Base-by-base conservation (phyloP, 768 basidiomycete species). In the Termitomyces sp. region DNA sequence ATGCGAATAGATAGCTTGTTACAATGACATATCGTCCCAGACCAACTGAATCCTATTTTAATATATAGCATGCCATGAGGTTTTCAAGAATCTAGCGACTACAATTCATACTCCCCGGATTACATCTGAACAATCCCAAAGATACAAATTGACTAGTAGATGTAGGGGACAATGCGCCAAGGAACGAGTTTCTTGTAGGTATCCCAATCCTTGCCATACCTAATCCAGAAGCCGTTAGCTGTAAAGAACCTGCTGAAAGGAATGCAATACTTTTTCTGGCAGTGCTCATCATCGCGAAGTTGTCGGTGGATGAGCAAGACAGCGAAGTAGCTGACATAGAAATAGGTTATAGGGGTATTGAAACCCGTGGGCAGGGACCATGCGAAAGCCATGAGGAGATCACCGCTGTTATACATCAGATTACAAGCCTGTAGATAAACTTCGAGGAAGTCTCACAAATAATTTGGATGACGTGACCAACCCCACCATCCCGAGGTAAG, bases 401-500 rank as follows among this genome's bases (percentile, higher is more conserved):
- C 62, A 31, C 62, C 62, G 22, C 62, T 63, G 39, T 16, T 3
- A 16, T 20, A 28, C 1, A 7, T 49, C 13, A 58, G 54, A 45
- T 39, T 39, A 13, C 6, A 20, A 7, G 36, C 7, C 16, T 26
- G n/a, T 3, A 48, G 36, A 48, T 22, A 33, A 16, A 34, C 31
- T 41, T 24, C 31, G 8, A 28, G 41, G 20, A 37, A 56, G 49
- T 72, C 83, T 55, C 62, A 88, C 88, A 92, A 68, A 71, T 95
- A 95, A 65, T 95, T 94, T 1, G 97, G 97, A 72, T 99, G 97
- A 41, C 92, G 82, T 0, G 90, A 95, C 51, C 81, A 72, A 9
- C 95, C 96, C 97, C 97, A 99, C 97, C 97, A 98, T 7, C 97
- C 97, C 4, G 91, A 92, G 29, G 86, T 96, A 28, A 99, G 81